Conservation (phyloP, 1,284 basidiomycete species). For the Ganoderma leucocontextum region DNA sequence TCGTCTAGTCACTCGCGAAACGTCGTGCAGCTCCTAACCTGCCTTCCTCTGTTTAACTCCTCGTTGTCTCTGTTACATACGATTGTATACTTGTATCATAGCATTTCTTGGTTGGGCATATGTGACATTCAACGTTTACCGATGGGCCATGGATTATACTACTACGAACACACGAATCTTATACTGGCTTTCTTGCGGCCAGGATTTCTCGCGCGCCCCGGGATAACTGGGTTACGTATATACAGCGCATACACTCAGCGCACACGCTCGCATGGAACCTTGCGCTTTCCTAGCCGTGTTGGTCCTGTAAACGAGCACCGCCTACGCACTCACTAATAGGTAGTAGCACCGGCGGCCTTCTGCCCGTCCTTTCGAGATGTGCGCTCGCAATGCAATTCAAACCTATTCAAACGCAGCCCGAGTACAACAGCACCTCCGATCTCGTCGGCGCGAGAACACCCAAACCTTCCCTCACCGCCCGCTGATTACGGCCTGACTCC, state of each 20-base stretch:
- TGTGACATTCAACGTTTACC: neutral
- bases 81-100: neutral
- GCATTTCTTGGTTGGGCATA: neutral
- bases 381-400: constrained; percentile 14
- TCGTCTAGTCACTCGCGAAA: constrained; percentile 17
- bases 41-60: neutral
- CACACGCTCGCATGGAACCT: neutral
- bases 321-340: neutral
- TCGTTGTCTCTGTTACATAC: neutral
- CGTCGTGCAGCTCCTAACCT: neutral
- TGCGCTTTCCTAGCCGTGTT: neutral
- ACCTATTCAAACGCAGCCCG: constrained; percentile 10
- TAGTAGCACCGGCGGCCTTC: neutral
- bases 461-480: constrained; percentile 1
- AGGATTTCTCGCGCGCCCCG: neutral
- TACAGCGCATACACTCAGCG: neutral
- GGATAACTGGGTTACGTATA: neutral
- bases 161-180: neutral
- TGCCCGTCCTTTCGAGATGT: neutral
- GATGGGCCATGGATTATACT: neutral
- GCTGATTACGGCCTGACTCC: constrained; percentile 43
- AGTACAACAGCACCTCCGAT: constrained; percentile 19
- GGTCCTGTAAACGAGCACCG: neutral
- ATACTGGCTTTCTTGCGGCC: neutral
- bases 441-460: constrained; percentile 23